Conservation (phyloP, 208 protist species). For the Trypanosoma cruzi region DNA sequence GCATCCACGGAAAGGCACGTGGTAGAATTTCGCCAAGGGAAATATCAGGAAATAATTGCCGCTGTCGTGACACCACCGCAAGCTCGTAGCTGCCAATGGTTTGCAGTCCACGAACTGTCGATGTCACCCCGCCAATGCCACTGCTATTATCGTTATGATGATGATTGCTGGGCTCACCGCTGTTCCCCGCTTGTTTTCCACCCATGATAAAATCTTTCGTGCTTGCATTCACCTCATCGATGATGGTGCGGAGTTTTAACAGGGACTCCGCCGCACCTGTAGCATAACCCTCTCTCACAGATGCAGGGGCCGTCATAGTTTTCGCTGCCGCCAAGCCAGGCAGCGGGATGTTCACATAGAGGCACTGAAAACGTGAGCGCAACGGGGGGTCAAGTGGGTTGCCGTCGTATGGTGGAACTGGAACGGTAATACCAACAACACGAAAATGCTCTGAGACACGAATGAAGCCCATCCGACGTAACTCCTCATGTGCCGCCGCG, state of each 20-base stretch:
- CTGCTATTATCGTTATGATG: background rate
- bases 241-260: conserved; percentile 47
- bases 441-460: conserved; percentile 92
- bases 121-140: background rate
- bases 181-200: background rate
- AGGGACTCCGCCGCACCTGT: conserved; percentile 32
- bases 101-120: conserved; percentile 23
- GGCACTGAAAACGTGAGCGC: conserved; percentile 84
- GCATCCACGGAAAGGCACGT: conserved; percentile 58
- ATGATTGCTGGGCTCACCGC: background rate
- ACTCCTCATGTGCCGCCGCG: conserved; percentile 48
- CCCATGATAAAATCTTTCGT: conserved; percentile 49
- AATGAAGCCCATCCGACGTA: conserved; percentile 79
- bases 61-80: conserved; percentile 37
- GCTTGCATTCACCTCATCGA: conserved; percentile 60
- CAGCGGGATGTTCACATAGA: conserved; percentile 62
- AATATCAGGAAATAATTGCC: conserved; percentile 59
- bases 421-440: conserved; percentile 95
- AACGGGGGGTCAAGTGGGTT: conserved; percentile 89
- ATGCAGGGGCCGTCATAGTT: conserved; percentile 14
- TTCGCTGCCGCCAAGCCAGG: conserved; percentile 30
- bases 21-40: conserved; percentile 53
- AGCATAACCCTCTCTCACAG: conserved; percentile 14
- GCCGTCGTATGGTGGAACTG: conserved; percentile 84
- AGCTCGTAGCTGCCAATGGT: conserved; percentile 67